phyloP scores from a whole-genome alignment of 164 flowering plant species.

The Protea cynaroides region DNA sequence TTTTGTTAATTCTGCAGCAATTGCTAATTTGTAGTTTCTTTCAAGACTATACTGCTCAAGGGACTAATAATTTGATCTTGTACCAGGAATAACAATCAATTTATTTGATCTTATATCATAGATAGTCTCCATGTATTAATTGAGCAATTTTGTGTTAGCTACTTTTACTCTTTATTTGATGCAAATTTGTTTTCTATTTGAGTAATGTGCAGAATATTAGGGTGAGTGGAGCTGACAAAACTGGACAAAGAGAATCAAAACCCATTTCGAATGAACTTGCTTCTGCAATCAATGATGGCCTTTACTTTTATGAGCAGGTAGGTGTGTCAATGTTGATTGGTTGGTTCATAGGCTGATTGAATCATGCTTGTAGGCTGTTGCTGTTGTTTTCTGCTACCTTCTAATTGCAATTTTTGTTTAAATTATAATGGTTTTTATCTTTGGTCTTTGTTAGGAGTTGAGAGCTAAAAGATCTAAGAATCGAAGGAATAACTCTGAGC shows the following conservation, averaged over 20 bases:
- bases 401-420: too few species aligned
- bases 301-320: slow-evolving; percentile 94
- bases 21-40: too few species aligned
- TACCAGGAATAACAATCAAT: too few species aligned
- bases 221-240: slow-evolving; percentile 28
- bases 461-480: slow-evolving; percentile 38
- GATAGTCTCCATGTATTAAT: neutral
- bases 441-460: slow-evolving; percentile 45
- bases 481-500: slow-evolving; percentile 28
- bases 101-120: neutral
- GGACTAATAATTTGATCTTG: too few species aligned
- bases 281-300: slow-evolving; percentile 82
- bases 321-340: neutral
- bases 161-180: neutral
- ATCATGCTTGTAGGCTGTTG: neutral
- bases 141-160: neutral
- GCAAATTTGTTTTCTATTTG: neutral
- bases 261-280: slow-evolving; percentile 72
- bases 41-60: too few species aligned
- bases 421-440: neutral
- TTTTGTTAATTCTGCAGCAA: too few species aligned
- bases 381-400: neutral
- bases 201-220: slow-evolving; percentile 46
- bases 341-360: neutral
- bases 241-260: slow-evolving; percentile 35